Conservation (phyloP, 148 eudicot species). For the Vaccinium darrowii region DNA sequence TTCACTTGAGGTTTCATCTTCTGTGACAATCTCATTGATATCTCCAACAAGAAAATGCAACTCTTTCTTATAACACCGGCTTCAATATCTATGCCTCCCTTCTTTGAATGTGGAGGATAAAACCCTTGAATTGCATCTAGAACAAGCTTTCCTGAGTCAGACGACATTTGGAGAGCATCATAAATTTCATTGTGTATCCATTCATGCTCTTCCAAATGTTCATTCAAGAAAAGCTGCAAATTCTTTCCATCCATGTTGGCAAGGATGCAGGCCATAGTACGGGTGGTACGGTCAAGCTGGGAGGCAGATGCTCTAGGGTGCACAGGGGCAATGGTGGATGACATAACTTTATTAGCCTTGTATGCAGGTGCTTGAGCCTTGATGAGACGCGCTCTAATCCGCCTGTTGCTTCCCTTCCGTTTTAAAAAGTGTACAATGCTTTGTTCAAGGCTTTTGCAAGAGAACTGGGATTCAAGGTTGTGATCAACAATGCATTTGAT, state of each 20-base stretch:
- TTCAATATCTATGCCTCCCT: constrained; percentile 4
- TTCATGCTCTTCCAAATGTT: constrained; percentile 22
- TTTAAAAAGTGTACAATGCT: constrained; percentile 19
- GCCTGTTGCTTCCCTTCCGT: constrained; percentile 5
- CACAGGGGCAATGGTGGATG: background rate
- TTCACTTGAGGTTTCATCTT: constrained; percentile 15
- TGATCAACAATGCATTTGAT: constrained; percentile 33
- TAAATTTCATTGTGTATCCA: constrained; percentile 11
- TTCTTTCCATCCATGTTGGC: constrained; percentile 25
- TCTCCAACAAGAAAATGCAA: constrained; percentile 25
- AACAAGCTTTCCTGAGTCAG: constrained; percentile 23
- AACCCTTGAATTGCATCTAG: constrained; percentile 18
- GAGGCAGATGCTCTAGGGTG: background rate
- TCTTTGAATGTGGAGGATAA: constrained; percentile 12
- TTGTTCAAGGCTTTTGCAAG: constrained; percentile 20
- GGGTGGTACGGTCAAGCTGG: background rate
- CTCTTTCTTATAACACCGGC: background rate
- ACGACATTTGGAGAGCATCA: constrained; percentile 14
- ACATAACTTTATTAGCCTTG: background rate
- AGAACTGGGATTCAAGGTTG: constrained; percentile 29
- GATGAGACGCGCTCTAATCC: background rate
- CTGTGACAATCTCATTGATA: constrained; percentile 12
- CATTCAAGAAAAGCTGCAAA: constrained; percentile 19
- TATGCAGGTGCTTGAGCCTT: background rate
- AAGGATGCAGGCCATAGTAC: constrained; percentile 2